Conservation (phyloP, 2,329 filamentous ascomycete species). For the Botrytis byssoidea region DNA sequence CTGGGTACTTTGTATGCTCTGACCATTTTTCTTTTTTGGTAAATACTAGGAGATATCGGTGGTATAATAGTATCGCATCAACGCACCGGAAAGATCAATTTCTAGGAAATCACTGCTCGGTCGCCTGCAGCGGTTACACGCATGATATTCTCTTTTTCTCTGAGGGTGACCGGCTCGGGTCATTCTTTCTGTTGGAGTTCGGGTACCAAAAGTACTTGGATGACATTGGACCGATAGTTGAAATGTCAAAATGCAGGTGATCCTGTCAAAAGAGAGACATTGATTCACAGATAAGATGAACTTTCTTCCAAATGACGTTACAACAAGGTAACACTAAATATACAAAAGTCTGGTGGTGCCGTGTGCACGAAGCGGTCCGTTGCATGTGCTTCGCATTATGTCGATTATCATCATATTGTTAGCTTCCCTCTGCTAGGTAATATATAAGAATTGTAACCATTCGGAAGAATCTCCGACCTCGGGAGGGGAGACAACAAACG, state of each 20-base stretch:
- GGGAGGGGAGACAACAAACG: background rate
- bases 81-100: background rate
- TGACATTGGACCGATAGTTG: background rate
- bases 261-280: background rate
- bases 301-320: background rate
- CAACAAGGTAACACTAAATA: background rate
- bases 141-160: background rate
- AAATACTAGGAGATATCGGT: background rate
- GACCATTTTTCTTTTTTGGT: background rate
- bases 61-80: background rate
- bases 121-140: background rate
- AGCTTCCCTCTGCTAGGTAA: background rate
- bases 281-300: background rate
- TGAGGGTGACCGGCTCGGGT: background rate
- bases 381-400: constrained; percentile 6
- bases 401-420: background rate
- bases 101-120: background rate
- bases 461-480: background rate
- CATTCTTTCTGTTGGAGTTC: background rate
- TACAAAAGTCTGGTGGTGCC: constrained; percentile 3
- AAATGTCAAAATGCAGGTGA: background rate
- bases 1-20: background rate
- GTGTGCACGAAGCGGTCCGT: constrained; percentile 10
- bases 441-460: background rate
- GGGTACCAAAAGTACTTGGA: background rate